Percentiles rank a stretch among this genome's conserved stretches.
These are phyloP conservation scores for Aspergillus brunneoviolaceus DNA, from an alignment of 2,329 filamentous ascomycete genomes.

Conservation along the genomic window DNA sequence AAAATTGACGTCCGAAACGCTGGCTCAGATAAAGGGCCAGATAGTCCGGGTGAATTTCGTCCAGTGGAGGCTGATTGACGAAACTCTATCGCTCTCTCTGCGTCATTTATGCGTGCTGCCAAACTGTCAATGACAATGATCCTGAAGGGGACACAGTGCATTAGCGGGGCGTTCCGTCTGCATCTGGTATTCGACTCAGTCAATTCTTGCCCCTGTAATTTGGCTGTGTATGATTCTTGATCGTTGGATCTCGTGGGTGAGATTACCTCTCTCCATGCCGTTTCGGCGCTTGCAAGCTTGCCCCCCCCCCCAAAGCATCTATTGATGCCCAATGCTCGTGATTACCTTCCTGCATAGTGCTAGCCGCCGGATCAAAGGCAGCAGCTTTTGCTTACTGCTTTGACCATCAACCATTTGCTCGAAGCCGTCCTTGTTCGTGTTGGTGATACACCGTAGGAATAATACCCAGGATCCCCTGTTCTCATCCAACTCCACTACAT, in stretches of 20 bases:
- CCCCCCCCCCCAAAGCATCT: background rate
- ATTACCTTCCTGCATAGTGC: background rate
- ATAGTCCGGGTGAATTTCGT: background rate
- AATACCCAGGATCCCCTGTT: background rate
- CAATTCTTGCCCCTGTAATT: background rate
- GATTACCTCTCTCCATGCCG: background rate
- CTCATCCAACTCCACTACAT: background rate
- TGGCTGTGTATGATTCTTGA: background rate
- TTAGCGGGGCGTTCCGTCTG: background rate
- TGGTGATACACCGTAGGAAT: background rate
- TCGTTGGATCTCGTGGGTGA: background rate
- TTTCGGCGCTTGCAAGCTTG: background rate
- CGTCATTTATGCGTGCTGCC: conserved; percentile 11
- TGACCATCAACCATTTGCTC: background rate
- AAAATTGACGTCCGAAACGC: background rate
- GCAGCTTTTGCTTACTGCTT: background rate
- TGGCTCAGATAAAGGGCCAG: background rate
- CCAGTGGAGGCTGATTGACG: conserved; percentile 11
- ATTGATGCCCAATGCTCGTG: conserved; percentile 11
- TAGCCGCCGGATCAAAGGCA: background rate
- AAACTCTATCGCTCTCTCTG: conserved; percentile 13
- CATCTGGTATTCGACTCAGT: background rate
- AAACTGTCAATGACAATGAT: conserved; percentile 3
- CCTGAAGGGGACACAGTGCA: background rate
- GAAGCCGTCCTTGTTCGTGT: background rate